Base-by-base conservation (phyloP, 495 filamentous ascomycete species). In the Penicillium silybi region DNA sequence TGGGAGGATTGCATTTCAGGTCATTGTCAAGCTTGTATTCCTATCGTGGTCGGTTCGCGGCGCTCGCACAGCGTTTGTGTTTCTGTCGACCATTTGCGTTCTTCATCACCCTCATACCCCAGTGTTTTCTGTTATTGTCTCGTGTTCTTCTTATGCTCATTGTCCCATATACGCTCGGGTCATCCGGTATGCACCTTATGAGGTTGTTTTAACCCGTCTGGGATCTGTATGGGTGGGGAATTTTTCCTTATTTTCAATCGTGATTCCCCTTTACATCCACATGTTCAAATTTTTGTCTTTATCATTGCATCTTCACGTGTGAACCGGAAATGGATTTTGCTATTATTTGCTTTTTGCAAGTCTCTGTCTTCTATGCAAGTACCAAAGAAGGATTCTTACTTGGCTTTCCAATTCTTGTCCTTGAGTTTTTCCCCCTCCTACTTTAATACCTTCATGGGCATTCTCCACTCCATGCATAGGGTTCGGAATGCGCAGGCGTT, bases 1-100 rank as follows among this genome's bases (percentile, higher is more conserved):
- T 64, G 68, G 69, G 62, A 56, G 61, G 61, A 58, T 66, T 70
- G 65, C 64, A 68, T 68, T 68, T 62, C 54, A 65, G 60, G 65
- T 62, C 56, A 66, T 66, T 57, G 58, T 61, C 48, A 61, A 32
- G 56, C 56, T 62, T 66, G 63, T 66, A 66, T 60, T 62, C 58
- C 58, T 58, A 64, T 66, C 58, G 46, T 57, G 61, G 50, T 63
- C 53, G 46, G 56, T 50, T 40, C 53, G 49, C 56, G 61, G 52
- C 55, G 50, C 56, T 53, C 45, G 40, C 56, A 49, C 46, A 54
- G 59, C 53, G 57, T 52, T 47, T 56, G 55, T 63, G 44, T 58
- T 68, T 59, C 54, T 52, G 37, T 63, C 54, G 48, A 61, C 57
- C 62, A 63, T 69, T 59, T 60, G 49, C 59, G 52, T 64, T 63